phyloP scores from a whole-genome alignment of 192 early-diverging fungal species.

The Chytriomyces sp. region DNA sequence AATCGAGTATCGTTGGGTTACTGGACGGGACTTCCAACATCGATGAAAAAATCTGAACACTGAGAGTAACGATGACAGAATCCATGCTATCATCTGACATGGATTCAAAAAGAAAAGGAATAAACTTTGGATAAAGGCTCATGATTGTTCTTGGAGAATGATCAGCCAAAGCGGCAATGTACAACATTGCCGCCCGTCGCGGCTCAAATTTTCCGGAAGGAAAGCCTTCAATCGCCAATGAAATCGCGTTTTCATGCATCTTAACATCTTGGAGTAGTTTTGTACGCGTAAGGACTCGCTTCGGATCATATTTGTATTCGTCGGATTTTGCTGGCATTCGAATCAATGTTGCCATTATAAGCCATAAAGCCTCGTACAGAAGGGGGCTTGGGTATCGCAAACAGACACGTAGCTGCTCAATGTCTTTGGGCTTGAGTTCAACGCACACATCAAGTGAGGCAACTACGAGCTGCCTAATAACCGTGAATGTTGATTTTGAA shows the following conservation, averaged over 20 bases:
- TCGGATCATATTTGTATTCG: not conserved
- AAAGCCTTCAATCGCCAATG: constrained; percentile 14
- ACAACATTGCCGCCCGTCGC: constrained; percentile 26
- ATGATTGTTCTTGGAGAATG: not conserved
- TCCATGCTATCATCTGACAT: not conserved
- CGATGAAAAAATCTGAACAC: not conserved
- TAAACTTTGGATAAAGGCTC: not conserved
- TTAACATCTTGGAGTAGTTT: not conserved
- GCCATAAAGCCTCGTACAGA: constrained; percentile 25
- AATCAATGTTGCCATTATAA: constrained; percentile 7
- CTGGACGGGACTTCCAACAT: not conserved
- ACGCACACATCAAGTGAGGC: not conserved
- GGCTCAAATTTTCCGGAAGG: constrained; percentile 11
- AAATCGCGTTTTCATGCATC: constrained; percentile 3
- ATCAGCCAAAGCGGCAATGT: not conserved
- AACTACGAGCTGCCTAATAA: not conserved
- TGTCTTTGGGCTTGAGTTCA: not conserved
- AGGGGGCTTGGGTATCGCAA: constrained; percentile 10
- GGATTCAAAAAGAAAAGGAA: not conserved
- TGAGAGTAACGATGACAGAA: not conserved
- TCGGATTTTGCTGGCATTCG: not conserved
- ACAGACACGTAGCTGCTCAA: constrained; percentile 4
- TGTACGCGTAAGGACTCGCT: not conserved
- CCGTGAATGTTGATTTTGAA: not conserved
- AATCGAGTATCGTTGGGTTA: no score